Base-by-base conservation (phyloP, 1,284 basidiomycete genomes). In the Inonotus obliquus region DNA sequence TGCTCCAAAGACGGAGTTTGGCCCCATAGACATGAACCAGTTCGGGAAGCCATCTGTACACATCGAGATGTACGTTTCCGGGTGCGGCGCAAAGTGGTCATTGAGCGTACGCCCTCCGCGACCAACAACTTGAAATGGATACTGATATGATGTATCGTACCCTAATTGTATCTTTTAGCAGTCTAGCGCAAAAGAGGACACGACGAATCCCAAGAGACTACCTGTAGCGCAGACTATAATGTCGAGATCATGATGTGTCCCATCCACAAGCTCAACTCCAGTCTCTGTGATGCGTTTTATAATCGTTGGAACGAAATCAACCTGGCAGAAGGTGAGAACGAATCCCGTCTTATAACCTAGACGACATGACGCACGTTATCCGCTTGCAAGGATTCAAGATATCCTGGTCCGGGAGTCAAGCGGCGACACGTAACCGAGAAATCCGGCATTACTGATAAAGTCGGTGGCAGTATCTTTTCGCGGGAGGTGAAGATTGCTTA, bases 331-430 rank as follows among this genome's bases (percentile, higher is more conserved):
- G 17, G 25, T 6, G 29, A 44, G 14, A 2, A 32, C 32, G 32
- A 32, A 32, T 32, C 32, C 9, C 9, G 32, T 32, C 32, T 4
- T 32, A 32, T 9, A 21, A 52, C 21, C 29, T 55, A 6, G 11
- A 44, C 19, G 41, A 27, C 19, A 23, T 14, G 9, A 67, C 74
- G 52, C 59, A 84, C 84, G 67, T 87, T 86, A 58, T 82, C 80
- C 69, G 80, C 75, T 63, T 80, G 81, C 9, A 87, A 69, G 0
- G 86, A 81, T 67, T 86, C 83, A 27, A 87, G 75, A 68, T 85
- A 87, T 2, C 85, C 84, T 27, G 84, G 84, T 0, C 84, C 86
- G 2, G 86, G 85, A 0, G 86, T 87, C 49, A 86, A 70, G 41
- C 86, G 76, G 32, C 82, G 76, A 68, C 84, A 87, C 6, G 74